Conservation (phyloP, 73 alveolate species). For the Loxodes magnus region DNA sequence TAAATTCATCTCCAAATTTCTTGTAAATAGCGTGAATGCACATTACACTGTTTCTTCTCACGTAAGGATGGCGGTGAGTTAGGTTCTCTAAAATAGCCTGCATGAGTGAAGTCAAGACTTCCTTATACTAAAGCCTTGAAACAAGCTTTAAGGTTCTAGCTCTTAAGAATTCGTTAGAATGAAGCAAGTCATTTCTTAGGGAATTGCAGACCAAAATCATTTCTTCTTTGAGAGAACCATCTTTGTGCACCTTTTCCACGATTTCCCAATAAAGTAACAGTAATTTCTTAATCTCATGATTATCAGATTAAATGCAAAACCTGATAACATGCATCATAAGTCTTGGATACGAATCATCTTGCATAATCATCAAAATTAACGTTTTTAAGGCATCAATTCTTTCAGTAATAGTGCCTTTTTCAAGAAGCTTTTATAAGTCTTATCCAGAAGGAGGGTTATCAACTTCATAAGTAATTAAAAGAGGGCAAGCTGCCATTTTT, state of each 20-base stretch:
- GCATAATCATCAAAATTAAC: conserved; percentile 70
- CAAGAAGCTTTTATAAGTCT: conserved; percentile 19
- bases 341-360: conserved; percentile 83
- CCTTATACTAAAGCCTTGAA: conserved; percentile 69
- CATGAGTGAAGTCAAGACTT: conserved; percentile 73
- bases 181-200: conserved; percentile 83
- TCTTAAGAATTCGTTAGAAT: conserved; percentile 91
- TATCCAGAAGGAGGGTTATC: conserved; percentile 5
- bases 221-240: conserved; percentile 94
- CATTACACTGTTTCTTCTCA: conserved; percentile 91
- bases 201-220: conserved; percentile 92
- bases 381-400: conserved; percentile 81
- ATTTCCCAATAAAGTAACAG: conserved; percentile 94
- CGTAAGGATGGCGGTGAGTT: conserved; percentile 88
- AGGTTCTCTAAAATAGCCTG: conserved; percentile 83
- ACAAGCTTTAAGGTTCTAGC: conserved; percentile 91
- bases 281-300: conserved; percentile 78
- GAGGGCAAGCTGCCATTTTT: conserved; percentile 9
- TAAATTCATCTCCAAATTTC: conserved; percentile 78
- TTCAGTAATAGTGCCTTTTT: conserved; percentile 68
- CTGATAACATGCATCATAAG: conserved; percentile 81
- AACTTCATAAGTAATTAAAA: conserved; percentile 10
- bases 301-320: conserved; percentile 66
- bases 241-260: conserved; percentile 82
- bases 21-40: conserved; percentile 70